Conservation (phyloP, 768 basidiomycete species). For the Rubroboletus satanas region DNA sequence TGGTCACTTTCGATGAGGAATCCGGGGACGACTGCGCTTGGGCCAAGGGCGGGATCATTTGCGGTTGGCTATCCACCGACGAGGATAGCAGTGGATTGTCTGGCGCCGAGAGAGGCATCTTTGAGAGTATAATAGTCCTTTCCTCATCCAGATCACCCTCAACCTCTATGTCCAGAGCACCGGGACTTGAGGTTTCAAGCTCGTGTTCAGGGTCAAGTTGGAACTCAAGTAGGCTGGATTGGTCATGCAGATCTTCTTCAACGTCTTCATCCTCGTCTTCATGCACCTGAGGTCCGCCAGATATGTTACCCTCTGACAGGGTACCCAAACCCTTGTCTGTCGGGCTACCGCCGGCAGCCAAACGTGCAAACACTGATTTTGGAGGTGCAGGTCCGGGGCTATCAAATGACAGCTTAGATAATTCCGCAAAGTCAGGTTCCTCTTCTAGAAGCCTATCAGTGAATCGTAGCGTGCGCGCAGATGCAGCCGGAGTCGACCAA, state of each 20-base stretch:
- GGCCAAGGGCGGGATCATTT: neutral
- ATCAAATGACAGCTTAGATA: conserved; percentile 44
- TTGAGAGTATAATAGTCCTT: conserved; percentile 30
- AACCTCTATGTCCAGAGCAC: neutral
- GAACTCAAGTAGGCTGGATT: conserved; percentile 10
- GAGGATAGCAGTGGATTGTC: neutral
- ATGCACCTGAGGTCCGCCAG: conserved; percentile 2
- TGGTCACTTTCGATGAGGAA: conserved; percentile 27
- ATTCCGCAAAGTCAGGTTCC: conserved; percentile 52
- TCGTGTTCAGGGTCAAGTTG: conserved; percentile 6
- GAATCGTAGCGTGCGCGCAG: conserved; percentile 58
- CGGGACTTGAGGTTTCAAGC: neutral
- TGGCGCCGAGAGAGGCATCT: neutral
- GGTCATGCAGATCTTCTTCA: conserved; percentile 8
- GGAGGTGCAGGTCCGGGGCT: conserved; percentile 39
- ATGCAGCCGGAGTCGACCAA: conserved; percentile 57
- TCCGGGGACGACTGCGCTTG: conserved; percentile 8
- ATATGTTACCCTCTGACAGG: conserved; percentile 4
- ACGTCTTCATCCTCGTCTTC: neutral
- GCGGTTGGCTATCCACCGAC: conserved; percentile 4
- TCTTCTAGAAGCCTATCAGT: conserved; percentile 63
- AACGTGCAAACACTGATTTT: conserved; percentile 27
- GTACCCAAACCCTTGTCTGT: conserved; percentile 4
- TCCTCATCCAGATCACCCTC: conserved; percentile 27
- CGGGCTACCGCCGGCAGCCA: conserved; percentile 12